Base-by-base conservation (phyloP, 192 early-diverging fungal genomes). In the Coemansia sp. region DNA sequence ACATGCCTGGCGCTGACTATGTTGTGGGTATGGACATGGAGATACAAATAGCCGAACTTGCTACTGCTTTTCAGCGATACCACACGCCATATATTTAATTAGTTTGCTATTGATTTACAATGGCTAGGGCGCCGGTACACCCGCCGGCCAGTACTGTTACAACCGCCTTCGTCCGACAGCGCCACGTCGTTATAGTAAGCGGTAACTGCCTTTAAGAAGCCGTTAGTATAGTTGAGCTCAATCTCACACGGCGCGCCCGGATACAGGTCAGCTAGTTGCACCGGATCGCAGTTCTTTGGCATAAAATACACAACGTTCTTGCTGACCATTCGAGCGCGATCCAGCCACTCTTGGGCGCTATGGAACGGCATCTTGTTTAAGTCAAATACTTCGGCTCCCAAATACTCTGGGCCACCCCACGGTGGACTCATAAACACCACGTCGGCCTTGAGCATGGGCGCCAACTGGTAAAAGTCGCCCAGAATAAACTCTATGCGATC, bases 351-450 rank as follows among this genome's bases (percentile, higher is more conserved):
- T 17, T 75, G 62, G 2, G 79, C 84, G 0, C 64, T 71, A 53
- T 76, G 70, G 53, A 67, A 85, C 66, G 48, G 89, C 91, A 84
- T 74, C 31, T 23, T 23, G 38, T 57, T 57, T 29, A 75, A 41
- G 23, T 69, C 67, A 68, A 78, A 79, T 6, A 77, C 76, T 0
- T 85, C 68, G 7, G 76, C 75, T 4, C 74, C 74, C 14, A 87
- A 64, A 74, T 97, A 97, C 46, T 87, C 75, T 60, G 94, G 94
- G 0, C 89, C 94, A 53, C 97, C 97, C 97, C 97, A 99, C 41
- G 96, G 95, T 44, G 95, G 95, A 61, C 94, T 96, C 69, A 99
- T 73, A 67, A 96, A 99, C 19, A 98, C 92, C 0, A 88, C 89
- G 70, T 98, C 95, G 1, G 94, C 95, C 70, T 86, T 85, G 15